Conservation (phyloP, 2,329 filamentous ascomycete genomes). For the Gaeumannomyces tritici region DNA sequence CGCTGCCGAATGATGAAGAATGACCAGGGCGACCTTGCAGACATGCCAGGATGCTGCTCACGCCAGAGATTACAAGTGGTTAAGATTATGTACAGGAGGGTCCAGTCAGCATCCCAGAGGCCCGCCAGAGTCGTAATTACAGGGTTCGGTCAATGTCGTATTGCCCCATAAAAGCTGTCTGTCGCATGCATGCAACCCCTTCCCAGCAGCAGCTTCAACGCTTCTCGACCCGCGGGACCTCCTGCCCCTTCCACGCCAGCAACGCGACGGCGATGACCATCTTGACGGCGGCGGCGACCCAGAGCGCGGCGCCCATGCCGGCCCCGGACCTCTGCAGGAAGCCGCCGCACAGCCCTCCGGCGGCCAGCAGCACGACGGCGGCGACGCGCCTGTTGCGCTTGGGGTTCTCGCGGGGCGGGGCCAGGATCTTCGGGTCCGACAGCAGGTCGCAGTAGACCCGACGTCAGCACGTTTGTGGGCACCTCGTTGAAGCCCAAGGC, state of each 20-base stretch:
- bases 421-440: slow-evolving; percentile 39
- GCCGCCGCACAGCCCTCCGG: slow-evolving; percentile 35
- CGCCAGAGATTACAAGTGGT: too few species aligned
- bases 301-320: slow-evolving; percentile 32
- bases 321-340: slow-evolving; percentile 33
- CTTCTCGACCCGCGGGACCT: background rate
- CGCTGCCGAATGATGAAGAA: too few species aligned
- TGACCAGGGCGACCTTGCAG: too few species aligned
- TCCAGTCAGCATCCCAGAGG: too few species aligned
- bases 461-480: slow-evolving; percentile 46
- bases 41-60: too few species aligned
- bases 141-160: background rate
- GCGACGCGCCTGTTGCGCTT: slow-evolving; percentile 36
- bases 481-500: slow-evolving; percentile 44
- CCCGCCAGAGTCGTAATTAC: too few species aligned
- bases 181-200: too few species aligned
- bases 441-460: slow-evolving; percentile 43
- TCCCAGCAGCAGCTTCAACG: background rate
- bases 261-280: slow-evolving; percentile 23
- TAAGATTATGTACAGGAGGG: too few species aligned
- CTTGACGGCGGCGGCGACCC: slow-evolving; percentile 36
- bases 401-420: slow-evolving; percentile 29
- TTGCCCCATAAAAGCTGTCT: too few species aligned
- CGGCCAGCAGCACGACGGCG: slow-evolving; percentile 32
- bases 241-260: slow-evolving; percentile 12